Conservation (phyloP, 2,329 filamentous ascomycete genomes). For the Amauroascus niger region DNA sequence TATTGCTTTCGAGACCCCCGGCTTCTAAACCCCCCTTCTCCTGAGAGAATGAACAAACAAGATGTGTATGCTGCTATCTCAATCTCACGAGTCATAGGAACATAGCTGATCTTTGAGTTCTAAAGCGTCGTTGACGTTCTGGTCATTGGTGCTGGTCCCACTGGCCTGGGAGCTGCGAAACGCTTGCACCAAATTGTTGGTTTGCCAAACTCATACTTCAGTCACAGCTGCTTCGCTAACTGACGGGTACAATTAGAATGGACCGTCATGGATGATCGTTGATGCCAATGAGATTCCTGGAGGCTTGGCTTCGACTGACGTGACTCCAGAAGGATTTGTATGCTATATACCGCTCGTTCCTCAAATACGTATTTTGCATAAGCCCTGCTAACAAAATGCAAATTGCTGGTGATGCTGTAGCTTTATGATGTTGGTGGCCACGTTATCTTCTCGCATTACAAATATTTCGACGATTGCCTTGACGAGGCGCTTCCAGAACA, state of each 20-base stretch:
- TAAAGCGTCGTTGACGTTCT: conserved; percentile 86
- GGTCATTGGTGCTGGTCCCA: conserved; percentile 94
- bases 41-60: background rate
- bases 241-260: conserved; percentile 53
- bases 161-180: conserved; percentile 95
- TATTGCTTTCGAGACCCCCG: too few species aligned
- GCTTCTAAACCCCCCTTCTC: background rate
- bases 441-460: conserved; percentile 99
- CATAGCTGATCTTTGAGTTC: conserved; percentile 1
- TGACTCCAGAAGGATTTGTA: conserved; percentile 94
- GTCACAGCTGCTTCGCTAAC: background rate
- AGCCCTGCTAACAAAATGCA: background rate
- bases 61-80: conserved; percentile 1
- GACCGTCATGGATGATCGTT: conserved; percentile 90
- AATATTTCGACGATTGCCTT: conserved; percentile 99
- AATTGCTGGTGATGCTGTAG: conserved; percentile 38
- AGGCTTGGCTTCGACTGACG: conserved; percentile 90
- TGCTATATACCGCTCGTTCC: conserved; percentile 32
- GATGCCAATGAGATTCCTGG: conserved; percentile 87
- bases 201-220: conserved; percentile 14
- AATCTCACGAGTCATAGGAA: background rate
- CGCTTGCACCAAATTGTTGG: conserved; percentile 90
- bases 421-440: conserved; percentile 97
- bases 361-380: background rate
- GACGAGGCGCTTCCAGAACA: conserved; percentile 90